Evolutionary conservation across 139 green algal species (phyloP).

Genomic region (Chlorella sp.): DNA sequence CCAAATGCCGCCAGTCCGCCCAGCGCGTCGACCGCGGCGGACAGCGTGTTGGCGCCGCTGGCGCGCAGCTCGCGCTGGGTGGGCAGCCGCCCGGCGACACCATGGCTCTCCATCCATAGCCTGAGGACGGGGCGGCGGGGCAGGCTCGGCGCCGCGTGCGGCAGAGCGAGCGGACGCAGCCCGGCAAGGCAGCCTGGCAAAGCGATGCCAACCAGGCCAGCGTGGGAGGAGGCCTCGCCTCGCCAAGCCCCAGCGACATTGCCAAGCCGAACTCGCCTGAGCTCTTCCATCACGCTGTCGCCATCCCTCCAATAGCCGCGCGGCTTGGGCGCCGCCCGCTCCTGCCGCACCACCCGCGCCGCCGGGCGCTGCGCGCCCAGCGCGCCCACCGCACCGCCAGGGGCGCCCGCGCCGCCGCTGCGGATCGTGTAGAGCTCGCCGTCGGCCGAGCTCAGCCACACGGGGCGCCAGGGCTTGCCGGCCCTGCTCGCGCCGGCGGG

Average conservation of each 20-base stretch:
- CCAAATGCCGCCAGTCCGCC: slow-evolving; percentile 36
- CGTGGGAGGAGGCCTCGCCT: background rate
- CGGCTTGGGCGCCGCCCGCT: background rate
- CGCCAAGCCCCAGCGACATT: background rate
- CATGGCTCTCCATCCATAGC: slow-evolving; percentile 36
- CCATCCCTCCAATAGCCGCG: slow-evolving; percentile 47
- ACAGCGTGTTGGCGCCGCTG: slow-evolving; percentile 39
- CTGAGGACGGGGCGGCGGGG: background rate
- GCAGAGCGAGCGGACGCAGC: background rate
- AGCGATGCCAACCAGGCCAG: background rate
- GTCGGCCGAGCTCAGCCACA: too few species aligned
- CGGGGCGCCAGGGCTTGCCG: too few species aligned
- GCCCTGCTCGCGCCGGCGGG: too few species aligned
- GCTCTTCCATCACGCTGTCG: slow-evolving; percentile 49
- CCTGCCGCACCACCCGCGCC: background rate
- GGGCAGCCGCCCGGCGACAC: slow-evolving; percentile 28
- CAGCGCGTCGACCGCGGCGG: slow-evolving; percentile 13
- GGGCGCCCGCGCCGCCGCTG: too few species aligned
- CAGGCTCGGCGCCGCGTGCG: background rate
- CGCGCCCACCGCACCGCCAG: too few species aligned
- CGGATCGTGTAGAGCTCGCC: too few species aligned
- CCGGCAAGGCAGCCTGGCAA: background rate
- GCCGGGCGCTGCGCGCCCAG: too few species aligned
- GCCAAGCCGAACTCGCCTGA: slow-evolving; percentile 11
- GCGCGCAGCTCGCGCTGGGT: slow-evolving; percentile 35